Evolutionary conservation across 2,329 filamentous ascomycete species (phyloP), one percentile per base, ranked within the genome.

Genomic region (Metarhizium album): DNA sequence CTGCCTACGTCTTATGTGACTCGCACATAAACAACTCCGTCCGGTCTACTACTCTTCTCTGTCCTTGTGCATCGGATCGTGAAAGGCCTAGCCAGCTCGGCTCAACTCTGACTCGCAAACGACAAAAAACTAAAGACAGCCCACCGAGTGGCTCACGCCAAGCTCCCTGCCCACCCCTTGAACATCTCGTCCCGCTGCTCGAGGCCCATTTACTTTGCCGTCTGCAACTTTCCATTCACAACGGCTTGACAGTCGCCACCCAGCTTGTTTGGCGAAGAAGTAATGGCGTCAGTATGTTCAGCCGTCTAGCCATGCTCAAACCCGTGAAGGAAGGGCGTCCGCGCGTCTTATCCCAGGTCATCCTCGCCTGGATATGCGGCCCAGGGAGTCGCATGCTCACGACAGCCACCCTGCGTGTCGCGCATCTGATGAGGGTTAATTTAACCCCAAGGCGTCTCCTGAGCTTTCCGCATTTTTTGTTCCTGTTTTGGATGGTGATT

Each of bases 401-500:
- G 38, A 59, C 57, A 16, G 50, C 68, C 22, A 53, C 65, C 33
- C 54, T 65, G 40, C 60, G 62, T 35, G 55, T 56, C 18, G 50
- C 57, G 45, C 60, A 61, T 46, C 61, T 60, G 33, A 37, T 67
- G 42, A 58, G 60, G 4, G 57, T 57, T 59, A 80, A 80, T 58
- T 57, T 82, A 61, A 69, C 70, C 33, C 62, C 70, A 22, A 68
- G 71, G 43, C 72, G 78, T n/a, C 57, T 83, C 27, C 58, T 83
- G 46, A 82, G 74, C 69, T 74, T 89, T 51, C 78, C 82, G 35
- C 85, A 87, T 63, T 65, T 83, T 16, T 65, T 95, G 56, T 80
- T 87, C 18, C 63, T 79, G 13, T 53, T 90, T 45, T 98, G 93
- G 91, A 60, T 90, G 40, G 65, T 87, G 22, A 75, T 86, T 20